Percentiles rank a stretch among this genome's conserved stretches.
Conservation (phyloP, 257 asterid species). For the Ehretia macrophylla region DNA sequence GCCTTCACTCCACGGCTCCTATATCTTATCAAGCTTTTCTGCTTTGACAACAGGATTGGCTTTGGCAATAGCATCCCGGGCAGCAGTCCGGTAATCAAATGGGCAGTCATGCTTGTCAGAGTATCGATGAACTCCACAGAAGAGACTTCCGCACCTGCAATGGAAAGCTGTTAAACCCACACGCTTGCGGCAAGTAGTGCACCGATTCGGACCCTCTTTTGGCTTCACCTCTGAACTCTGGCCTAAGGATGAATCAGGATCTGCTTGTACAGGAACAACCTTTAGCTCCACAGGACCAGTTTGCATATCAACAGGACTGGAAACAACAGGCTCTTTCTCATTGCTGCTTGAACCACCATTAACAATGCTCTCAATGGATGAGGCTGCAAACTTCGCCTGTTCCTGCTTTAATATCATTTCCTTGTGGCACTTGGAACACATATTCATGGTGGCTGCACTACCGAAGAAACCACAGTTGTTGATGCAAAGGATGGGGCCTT, state of each 20-base stretch:
- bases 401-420: slow-evolving; percentile 26
- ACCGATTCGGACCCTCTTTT: slow-evolving; percentile 27
- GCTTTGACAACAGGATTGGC: slow-evolving; percentile 36
- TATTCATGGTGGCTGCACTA: slow-evolving; percentile 31
- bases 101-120: slow-evolving; percentile 32
- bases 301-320: slow-evolving; percentile 2
- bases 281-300: slow-evolving; percentile 5
- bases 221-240: slow-evolving; percentile 19
- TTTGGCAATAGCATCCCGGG: slow-evolving; percentile 28
- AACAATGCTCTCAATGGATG: slow-evolving; percentile 26
- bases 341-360: slow-evolving; percentile 16
- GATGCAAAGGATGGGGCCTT: slow-evolving; percentile 29
- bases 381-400: slow-evolving; percentile 25
- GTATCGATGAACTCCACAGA: slow-evolving; percentile 26
- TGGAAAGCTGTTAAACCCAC: slow-evolving; percentile 32
- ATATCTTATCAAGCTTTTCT: slow-evolving; percentile 33
- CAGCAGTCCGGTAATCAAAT: slow-evolving; percentile 26
- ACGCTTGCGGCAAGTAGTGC: slow-evolving; percentile 27
- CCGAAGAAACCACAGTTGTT: slow-evolving; percentile 36
- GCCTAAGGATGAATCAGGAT: slow-evolving; percentile 1
- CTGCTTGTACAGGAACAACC: slow-evolving; percentile 11
- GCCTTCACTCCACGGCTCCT: slow-evolving; percentile 1
- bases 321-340: slow-evolving; percentile 9
- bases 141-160: slow-evolving; percentile 28
- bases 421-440: slow-evolving; percentile 38